Percentiles rank a stretch among this genome's conserved stretches.
Evolutionary conservation across 176 grass and related monocot species (phyloP).

Genomic region (Urochloa ruziziensis): DNA sequence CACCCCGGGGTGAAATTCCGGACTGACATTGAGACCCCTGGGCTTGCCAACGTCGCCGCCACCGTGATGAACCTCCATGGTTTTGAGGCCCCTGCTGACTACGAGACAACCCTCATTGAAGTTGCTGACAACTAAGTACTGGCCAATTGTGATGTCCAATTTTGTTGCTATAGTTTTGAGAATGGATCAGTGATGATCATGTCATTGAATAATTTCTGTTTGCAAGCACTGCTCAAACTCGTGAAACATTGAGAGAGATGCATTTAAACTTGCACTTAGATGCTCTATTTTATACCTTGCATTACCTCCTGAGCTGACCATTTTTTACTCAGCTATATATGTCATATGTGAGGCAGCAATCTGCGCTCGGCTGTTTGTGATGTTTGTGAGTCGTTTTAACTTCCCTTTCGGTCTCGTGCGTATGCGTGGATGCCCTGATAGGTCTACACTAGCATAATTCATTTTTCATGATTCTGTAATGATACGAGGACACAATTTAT

Average conservation of each 20-base stretch:
- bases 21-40: conserved; percentile 52
- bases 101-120: conserved; percentile 83
- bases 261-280: conserved; percentile 14
- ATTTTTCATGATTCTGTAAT: too few relatives aligned
- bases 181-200: neutral
- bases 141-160: conserved; percentile 21
- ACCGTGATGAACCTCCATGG: conserved; percentile 98
- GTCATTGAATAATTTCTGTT: conserved; percentile 37
- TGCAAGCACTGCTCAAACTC: conserved; percentile 33
- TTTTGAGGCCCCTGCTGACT: conserved; percentile 76
- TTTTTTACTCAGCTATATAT: conserved; percentile 28
- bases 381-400: too few relatives aligned
- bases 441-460: too few relatives aligned
- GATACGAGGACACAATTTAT: too few relatives aligned
- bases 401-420: too few relatives aligned
- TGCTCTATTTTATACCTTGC: conserved; percentile 1
- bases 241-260: neutral
- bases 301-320: neutral
- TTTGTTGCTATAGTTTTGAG: conserved; percentile 53
- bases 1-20: conserved; percentile 71
- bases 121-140: conserved; percentile 54
- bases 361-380: too few relatives aligned
- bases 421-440: too few relatives aligned
- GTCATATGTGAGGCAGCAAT: neutral
- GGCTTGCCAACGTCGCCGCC: conserved; percentile 87